Evolutionary conservation across 225 moss, liverwort and hornwort genomes (phyloP).

Genomic region (Marchantia paleacea): DNA sequence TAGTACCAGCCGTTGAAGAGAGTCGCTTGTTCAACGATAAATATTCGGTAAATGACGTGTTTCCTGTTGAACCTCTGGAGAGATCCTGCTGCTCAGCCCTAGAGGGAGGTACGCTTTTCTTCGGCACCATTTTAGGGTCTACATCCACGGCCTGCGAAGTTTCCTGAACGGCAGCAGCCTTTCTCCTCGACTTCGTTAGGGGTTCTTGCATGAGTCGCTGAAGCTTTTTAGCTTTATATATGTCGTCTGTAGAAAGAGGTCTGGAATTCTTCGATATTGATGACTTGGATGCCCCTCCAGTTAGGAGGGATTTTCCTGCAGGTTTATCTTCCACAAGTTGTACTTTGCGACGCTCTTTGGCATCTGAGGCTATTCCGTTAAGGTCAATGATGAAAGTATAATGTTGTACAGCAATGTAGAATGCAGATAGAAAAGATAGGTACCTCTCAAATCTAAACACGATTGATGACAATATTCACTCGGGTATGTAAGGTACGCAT

Average conservation of each 20-base stretch:
- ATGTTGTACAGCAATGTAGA: background rate
- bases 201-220: conserved; percentile 82
- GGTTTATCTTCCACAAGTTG: conserved; percentile 67
- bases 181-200: conserved; percentile 30
- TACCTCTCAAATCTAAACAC: too few relatives aligned
- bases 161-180: background rate
- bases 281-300: conserved; percentile 42
- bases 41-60: background rate
- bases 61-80: background rate
- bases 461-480: too few relatives aligned
- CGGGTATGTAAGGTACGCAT: too few relatives aligned
- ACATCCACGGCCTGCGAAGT: background rate
- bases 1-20: background rate
- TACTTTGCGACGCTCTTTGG: conserved; percentile 68
- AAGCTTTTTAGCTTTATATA: conserved; percentile 87
- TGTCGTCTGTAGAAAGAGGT: conserved; percentile 94
- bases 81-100: conserved; percentile 5
- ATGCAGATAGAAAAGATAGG: background rate
- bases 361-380: conserved; percentile 48
- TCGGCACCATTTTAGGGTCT: background rate
- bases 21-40: conserved; percentile 2
- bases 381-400: conserved; percentile 4
- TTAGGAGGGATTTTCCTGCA: conserved; percentile 47
- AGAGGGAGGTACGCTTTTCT: background rate
- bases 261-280: conserved; percentile 57